Evolutionary conservation across 1,284 basidiomycete genomes (phyloP).

Genomic region (Ceratobasidium sp.): DNA sequence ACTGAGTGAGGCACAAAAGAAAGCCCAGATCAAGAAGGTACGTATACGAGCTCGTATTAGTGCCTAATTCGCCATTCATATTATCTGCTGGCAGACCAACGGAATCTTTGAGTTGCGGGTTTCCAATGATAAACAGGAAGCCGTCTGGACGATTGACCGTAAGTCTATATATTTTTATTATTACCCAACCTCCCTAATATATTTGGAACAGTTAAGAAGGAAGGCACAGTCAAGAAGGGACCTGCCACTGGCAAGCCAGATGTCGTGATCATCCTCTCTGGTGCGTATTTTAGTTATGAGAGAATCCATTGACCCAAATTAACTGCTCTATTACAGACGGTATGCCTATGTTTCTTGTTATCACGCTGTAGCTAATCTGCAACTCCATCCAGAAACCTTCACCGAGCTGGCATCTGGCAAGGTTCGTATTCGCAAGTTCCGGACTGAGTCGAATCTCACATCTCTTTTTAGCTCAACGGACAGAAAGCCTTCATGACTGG

Average conservation of each 20-base stretch:
- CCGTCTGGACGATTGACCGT: conserved; percentile 90
- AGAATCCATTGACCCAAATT: neutral
- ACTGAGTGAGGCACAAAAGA: conserved; percentile 81
- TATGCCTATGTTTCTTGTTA: neutral
- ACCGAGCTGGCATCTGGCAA: conserved; percentile 76
- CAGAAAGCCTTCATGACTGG: conserved; percentile 97
- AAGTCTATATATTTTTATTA: neutral
- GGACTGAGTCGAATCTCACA: neutral
- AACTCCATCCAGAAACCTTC: conserved; percentile 65
- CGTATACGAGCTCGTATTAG: neutral
- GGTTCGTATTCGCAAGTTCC: conserved; percentile 56
- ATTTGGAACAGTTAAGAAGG: conserved; percentile 76
- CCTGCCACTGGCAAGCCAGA: conserved; percentile 76
- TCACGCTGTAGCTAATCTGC: neutral
- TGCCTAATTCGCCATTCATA: too few species aligned
- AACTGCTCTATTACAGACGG: conserved; percentile 21
- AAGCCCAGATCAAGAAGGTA: conserved; percentile 89
- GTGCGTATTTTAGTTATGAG: conserved; percentile 52
- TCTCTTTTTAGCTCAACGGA: conserved; percentile 69
- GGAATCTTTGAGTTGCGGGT: conserved; percentile 92
- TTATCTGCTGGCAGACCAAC: conserved; percentile 74
- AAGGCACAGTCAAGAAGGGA: conserved; percentile 85
- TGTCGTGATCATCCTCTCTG: conserved; percentile 80
- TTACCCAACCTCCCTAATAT: neutral
- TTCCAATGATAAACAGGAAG: conserved; percentile 82